These are phyloP conservation scores for Botrytis pseudocinerea DNA, from an alignment of 2,329 filamentous ascomycete genomes.

Conservation along the genomic window DNA sequence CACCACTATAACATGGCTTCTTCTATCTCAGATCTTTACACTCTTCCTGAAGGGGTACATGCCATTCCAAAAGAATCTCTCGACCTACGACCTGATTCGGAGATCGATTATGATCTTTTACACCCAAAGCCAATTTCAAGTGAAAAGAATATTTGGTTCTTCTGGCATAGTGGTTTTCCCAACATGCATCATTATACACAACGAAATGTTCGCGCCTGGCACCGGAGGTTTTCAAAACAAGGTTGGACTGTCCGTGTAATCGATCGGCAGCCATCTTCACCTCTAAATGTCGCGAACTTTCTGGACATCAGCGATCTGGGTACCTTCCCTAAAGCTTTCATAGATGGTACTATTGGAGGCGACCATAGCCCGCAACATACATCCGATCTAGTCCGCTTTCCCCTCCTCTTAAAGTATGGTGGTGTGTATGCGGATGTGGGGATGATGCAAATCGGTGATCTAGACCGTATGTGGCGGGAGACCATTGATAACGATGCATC, in stretches of 20 bases:
- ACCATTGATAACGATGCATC: constrained; percentile 50
- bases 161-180: constrained; percentile 54
- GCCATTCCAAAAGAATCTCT: constrained; percentile 45
- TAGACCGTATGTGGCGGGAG: constrained; percentile 54
- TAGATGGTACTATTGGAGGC: constrained; percentile 51
- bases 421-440: constrained; percentile 61
- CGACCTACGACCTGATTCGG: constrained; percentile 49
- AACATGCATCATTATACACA: constrained; percentile 53
- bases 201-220: constrained; percentile 55
- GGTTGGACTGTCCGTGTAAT: constrained; percentile 57
- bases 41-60: constrained; percentile 46
- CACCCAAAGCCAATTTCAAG: constrained; percentile 44
- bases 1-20: constrained; percentile 24
- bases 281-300: constrained; percentile 51
- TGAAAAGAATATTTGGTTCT: constrained; percentile 59
- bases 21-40: constrained; percentile 36
- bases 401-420: constrained; percentile 56
- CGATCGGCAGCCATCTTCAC: constrained; percentile 47
- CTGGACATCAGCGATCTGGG: constrained; percentile 48
- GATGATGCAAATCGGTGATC: constrained; percentile 56
- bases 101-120: constrained; percentile 48
- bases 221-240: constrained; percentile 51
- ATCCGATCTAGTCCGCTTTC: constrained; percentile 59
- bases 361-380: constrained; percentile 54
- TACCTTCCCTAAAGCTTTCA: constrained; percentile 53